These are phyloP conservation scores for Ananas comosus DNA, from an alignment of 176 grass and related monocot species.

Conservation along the genomic window DNA sequence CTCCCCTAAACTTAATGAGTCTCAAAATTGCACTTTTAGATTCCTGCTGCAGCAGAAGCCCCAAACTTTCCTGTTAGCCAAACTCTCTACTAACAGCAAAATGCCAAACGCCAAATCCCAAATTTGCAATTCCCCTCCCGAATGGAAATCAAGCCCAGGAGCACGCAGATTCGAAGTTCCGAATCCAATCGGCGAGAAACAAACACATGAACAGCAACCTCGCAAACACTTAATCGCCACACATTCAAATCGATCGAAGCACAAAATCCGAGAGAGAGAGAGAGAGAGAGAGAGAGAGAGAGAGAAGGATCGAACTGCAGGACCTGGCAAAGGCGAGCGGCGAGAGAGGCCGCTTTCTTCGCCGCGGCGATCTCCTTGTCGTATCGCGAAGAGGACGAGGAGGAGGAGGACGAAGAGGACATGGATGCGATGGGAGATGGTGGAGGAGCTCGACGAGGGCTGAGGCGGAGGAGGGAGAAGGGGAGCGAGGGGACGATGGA, in stretches of 20 bases:
- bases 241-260: neutral
- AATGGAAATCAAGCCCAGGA: too few relatives aligned
- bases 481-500: neutral
- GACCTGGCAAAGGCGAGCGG: slow-evolving; percentile 88
- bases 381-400: slow-evolving; percentile 45
- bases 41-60: too few relatives aligned
- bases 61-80: too few relatives aligned
- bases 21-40: too few relatives aligned
- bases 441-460: neutral
- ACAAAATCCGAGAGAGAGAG: neutral
- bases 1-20: too few relatives aligned
- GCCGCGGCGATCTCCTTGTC: slow-evolving; percentile 77
- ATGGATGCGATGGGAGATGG: neutral
- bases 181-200: too few relatives aligned
- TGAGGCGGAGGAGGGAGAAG: neutral
- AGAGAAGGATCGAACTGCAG: neutral
- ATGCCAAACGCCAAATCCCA: too few relatives aligned
- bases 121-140: too few relatives aligned
- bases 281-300: neutral
- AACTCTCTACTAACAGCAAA: too few relatives aligned
- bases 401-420: neutral
- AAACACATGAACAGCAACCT: too few relatives aligned
- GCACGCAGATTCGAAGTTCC: too few relatives aligned
- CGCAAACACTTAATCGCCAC: neutral
- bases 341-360: slow-evolving; percentile 77